Evolutionary conservation across 2,329 filamentous ascomycete species (phyloP).

Genomic region (Pseudocercospora fijiensis): DNA sequence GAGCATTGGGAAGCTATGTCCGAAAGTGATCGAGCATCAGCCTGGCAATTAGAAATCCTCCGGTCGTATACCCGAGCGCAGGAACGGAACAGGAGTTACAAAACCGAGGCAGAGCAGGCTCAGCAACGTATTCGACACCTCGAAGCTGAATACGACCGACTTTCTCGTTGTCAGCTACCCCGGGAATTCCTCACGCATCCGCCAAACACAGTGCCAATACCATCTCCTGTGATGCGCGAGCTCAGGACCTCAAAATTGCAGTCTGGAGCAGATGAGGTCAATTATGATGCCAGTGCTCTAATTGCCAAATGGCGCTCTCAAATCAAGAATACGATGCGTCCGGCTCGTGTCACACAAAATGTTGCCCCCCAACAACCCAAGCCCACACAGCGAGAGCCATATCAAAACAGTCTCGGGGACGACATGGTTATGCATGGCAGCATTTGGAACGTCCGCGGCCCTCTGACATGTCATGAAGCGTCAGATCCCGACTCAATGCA

Average conservation of each 20-base stretch:
- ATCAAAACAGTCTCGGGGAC: constrained; percentile 12
- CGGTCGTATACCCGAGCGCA: constrained; percentile 46
- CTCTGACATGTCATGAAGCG: constrained; percentile 23
- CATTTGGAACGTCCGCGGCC: constrained; percentile 30
- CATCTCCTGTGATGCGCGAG: constrained; percentile 42
- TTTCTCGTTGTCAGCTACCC: constrained; percentile 37
- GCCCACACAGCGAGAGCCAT: constrained; percentile 12
- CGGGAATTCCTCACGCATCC: constrained; percentile 37
- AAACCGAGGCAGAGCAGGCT: constrained; percentile 42
- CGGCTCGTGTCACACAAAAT: not conserved
- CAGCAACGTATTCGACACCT: constrained; percentile 46
- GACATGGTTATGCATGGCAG: constrained; percentile 35
- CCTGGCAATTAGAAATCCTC: constrained; percentile 50
- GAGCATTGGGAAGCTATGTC: constrained; percentile 71
- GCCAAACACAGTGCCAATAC: constrained; percentile 40
- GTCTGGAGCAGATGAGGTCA: constrained; percentile 22
- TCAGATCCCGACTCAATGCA: constrained; percentile 7
- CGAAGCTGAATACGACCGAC: constrained; percentile 37
- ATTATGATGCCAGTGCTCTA: constrained; percentile 34
- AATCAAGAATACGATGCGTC: constrained; percentile 28
- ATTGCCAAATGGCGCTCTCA: constrained; percentile 33
- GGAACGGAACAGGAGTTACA: constrained; percentile 40
- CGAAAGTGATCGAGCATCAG: constrained; percentile 45
- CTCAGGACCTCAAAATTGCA: constrained; percentile 19
- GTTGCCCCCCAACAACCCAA: constrained; percentile 10